Base-by-base conservation (phyloP, 768 basidiomycete genomes). In the Boletus rubescentipes region DNA sequence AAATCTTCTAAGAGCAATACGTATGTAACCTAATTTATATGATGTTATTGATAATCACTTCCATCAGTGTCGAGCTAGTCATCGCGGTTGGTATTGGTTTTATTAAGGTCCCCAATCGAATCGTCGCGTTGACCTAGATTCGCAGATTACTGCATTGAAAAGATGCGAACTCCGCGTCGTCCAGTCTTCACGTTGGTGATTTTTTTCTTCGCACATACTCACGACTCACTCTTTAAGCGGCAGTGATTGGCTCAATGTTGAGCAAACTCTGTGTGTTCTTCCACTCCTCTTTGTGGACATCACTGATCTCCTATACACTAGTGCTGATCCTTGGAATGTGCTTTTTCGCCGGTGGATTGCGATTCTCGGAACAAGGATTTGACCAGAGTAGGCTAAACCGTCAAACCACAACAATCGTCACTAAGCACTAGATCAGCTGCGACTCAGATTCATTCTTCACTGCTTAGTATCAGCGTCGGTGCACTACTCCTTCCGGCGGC, bases 261-360 rank as follows among this genome's bases (percentile, higher is more conserved):
- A 89, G 86, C 64, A 93, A 91, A 73, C 78, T 90, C 38, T 70
- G 83, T 84, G 51, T 18, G 81, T 74, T 34, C 16, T 23, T 18
- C 35, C 40, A 4, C 9, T 45, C 15, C 16, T 46, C 23, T 35
- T 59, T 54, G 20, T 53, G 11, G 16, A 34, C 9, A 14, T 37
- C 18, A 12, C 53, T 63, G 31, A 70, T 45, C 9, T 38, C 26
- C 21, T 38, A 47, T 46, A 15, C 15, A 20, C 15, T 46, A 89
- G 87, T 92, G 32, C 78, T 94, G 46, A 85, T 93, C 16, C 77
- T 93, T 30, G 91, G 91, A 45, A 91, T 93, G 91, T 92, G 91
- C 64, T 93, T 93, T 73, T 92, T 93, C 60, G 89, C 87, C 20
- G 91, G 90, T 51, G 91, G 91, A 18, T 72, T 84, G 46, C 81